phyloP scores from a whole-genome alignment of 768 basidiomycete species.

The Tulasnella sp. region DNA sequence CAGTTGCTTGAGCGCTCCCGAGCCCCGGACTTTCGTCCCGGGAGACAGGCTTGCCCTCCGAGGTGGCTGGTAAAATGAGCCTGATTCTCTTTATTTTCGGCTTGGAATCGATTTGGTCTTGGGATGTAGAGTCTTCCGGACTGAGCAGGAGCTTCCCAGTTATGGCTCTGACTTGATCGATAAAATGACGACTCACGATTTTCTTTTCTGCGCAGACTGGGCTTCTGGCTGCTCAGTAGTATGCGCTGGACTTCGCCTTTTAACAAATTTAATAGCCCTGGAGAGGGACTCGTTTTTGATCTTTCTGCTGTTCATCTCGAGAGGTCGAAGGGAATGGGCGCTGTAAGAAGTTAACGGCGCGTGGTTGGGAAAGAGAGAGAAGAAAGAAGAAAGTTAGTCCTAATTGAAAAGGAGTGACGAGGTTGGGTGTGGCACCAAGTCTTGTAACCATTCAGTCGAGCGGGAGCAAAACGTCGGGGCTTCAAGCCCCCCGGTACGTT shows the following conservation, averaged over 20 bases:
- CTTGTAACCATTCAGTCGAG: neutral
- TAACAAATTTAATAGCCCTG: too few species aligned
- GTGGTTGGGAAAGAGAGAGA: neutral
- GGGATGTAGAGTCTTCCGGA: neutral
- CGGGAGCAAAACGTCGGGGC: neutral
- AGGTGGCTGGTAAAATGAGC: neutral
- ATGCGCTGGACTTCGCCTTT: too few species aligned
- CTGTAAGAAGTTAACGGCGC: neutral
- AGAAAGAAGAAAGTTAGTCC: neutral
- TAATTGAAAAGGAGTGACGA: neutral
- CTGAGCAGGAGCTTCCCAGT: neutral
- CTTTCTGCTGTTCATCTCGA: too few species aligned
- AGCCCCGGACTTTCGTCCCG: too few species aligned
- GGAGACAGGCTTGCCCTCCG: neutral
- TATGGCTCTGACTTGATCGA: neutral
- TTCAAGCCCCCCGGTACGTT: neutral
- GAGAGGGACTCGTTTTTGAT: too few species aligned
- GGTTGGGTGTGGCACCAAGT: neutral
- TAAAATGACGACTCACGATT: neutral
- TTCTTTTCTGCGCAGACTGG: too few species aligned
- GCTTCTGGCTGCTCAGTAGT: too few species aligned
- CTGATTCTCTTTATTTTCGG: neutral
- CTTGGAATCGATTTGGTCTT: neutral
- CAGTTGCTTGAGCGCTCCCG: too few species aligned
- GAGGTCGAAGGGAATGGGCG: neutral